Evolutionary conservation across 192 early-diverging fungal species (phyloP).

Genomic region (Chytriomyces hyalinus): DNA sequence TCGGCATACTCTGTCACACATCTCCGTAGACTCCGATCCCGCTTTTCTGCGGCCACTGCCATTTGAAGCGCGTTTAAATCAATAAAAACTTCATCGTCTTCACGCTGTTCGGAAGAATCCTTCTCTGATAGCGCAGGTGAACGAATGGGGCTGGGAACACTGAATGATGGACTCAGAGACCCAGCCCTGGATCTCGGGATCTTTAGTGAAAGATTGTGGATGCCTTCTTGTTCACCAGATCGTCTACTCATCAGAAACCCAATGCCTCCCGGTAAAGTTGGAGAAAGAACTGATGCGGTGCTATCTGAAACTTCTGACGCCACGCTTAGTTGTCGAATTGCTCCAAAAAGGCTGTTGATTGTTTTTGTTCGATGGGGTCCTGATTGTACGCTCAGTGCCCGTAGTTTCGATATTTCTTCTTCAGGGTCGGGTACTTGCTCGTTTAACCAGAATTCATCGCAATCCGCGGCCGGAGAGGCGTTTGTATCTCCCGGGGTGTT

Average conservation of each 20-base stretch:
- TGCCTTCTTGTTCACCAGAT: not conserved
- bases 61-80: not conserved
- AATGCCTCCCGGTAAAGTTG: not conserved
- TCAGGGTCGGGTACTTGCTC: constrained; percentile 31
- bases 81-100: not conserved
- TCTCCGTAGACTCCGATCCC: not conserved
- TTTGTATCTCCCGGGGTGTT: not conserved
- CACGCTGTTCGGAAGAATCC: not conserved
- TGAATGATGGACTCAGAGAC: not conserved
- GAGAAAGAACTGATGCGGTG: not conserved
- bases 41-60: not conserved
- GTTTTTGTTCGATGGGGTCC: constrained; percentile 1
- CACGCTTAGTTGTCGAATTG: not conserved
- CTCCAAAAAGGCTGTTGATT: not conserved
- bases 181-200: not conserved
- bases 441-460: constrained; percentile 30
- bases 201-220: not conserved
- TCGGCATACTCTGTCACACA: constrained; percentile 45
- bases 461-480: not conserved
- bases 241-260: no score
- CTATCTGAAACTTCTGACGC: not conserved
- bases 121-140: not conserved
- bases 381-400: not conserved
- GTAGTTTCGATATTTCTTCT: not conserved
- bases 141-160: not conserved